These are phyloP conservation scores for Globisporangium ultimum DNA, from an alignment of 352 stramenopile genomes.

Conservation along the genomic window DNA sequence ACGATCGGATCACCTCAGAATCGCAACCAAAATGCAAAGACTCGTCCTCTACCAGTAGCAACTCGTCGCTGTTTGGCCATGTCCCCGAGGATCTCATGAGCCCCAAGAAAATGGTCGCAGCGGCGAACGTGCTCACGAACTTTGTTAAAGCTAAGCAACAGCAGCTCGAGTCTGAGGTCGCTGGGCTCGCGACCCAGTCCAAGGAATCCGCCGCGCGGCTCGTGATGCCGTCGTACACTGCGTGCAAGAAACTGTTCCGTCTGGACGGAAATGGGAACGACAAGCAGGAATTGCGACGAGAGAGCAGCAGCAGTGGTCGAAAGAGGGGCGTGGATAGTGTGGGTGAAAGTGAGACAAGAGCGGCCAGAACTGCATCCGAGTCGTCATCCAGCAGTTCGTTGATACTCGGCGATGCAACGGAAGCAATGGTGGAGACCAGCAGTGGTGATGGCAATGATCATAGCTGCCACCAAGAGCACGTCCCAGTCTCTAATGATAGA, in stretches of 20 bases:
- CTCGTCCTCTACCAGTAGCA: not conserved
- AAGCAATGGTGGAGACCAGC: not conserved
- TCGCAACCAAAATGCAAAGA: conserved; percentile 4
- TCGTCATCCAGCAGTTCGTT: conserved; percentile 7
- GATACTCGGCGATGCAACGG: not conserved
- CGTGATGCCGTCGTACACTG: conserved; percentile 29
- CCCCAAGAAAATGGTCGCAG: conserved; percentile 25
- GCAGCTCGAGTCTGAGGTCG: conserved; percentile 34
- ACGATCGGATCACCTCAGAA: too few relatives aligned
- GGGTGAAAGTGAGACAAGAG: not conserved
- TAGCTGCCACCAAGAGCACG: not conserved
- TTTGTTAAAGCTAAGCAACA: conserved; percentile 41
- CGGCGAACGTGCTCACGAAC: conserved; percentile 27
- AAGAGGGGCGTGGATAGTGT: not conserved
- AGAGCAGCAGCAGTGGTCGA: not conserved
- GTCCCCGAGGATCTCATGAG: conserved; percentile 20
- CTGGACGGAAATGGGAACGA: conserved; percentile 5
- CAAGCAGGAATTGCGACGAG: not conserved
- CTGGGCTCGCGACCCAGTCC: conserved; percentile 26
- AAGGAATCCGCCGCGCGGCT: conserved; percentile 37
- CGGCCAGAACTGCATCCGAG: not conserved
- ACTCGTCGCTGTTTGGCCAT: conserved; percentile 9
- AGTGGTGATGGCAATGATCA: not conserved
- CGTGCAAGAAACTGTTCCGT: conserved; percentile 29
- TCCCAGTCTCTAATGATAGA: too few relatives aligned